A percentile compares a stretch with the other conserved stretches of the same genome.
Evolutionary conservation across 2,329 filamentous ascomycete genomes (phyloP).

Genomic region (Penicillium hordei): DNA sequence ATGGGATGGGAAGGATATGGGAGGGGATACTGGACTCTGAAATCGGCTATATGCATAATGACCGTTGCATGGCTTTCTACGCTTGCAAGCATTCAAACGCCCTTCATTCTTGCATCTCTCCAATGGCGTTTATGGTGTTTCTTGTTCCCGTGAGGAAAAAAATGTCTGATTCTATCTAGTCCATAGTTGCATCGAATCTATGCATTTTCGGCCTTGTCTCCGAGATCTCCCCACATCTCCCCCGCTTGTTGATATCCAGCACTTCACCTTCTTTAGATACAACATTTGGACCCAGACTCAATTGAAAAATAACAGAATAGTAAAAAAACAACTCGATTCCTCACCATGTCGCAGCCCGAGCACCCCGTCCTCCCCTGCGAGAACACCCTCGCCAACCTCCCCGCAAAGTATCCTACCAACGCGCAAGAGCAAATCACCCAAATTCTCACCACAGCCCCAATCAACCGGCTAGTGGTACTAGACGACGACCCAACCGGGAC

Average conservation of each 20-base stretch:
- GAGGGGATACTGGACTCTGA: slow-evolving; percentile 15
- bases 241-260: slow-evolving; percentile 5
- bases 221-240: slow-evolving; percentile 10
- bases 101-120: slow-evolving; percentile 20
- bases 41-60: slow-evolving; percentile 16
- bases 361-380: slow-evolving; percentile 29
- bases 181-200: slow-evolving; percentile 11
- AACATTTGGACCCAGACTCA: neutral
- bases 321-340: neutral
- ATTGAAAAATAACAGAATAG: neutral
- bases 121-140: slow-evolving; percentile 23
- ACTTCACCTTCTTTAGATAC: neutral
- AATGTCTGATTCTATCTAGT: slow-evolving; percentile 17
- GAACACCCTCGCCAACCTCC: slow-evolving; percentile 29
- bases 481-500: slow-evolving; percentile 63
- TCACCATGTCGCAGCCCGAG: slow-evolving; percentile 22
- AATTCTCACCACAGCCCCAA: slow-evolving; percentile 26
- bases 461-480: slow-evolving; percentile 37
- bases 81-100: slow-evolving; percentile 18
- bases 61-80: slow-evolving; percentile 19
- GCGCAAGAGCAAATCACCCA: slow-evolving; percentile 34
- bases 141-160: neutral
- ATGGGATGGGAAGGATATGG: slow-evolving; percentile 18
- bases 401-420: slow-evolving; percentile 31
- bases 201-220: slow-evolving; percentile 22